Base-by-base conservation (phyloP, 495 filamentous ascomycete species). In the Hamigera avellanea region DNA sequence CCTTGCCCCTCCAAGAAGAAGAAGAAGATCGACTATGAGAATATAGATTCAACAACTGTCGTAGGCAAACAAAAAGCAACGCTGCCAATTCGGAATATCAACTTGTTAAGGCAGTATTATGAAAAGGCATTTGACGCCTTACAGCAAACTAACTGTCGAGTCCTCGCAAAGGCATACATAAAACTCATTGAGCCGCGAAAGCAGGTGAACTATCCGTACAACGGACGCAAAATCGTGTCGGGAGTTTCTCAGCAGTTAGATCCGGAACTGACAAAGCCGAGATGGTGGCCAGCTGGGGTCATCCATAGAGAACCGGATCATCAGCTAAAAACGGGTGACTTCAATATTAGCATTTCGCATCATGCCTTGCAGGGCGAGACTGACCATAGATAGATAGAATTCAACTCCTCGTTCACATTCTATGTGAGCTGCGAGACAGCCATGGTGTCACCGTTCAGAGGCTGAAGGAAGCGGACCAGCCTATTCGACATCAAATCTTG, bases 171-270 rank as follows among this genome's bases (percentile, higher is more conserved):
- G 49, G 78, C 72, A 14, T 88, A 84, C 65, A 76, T 93, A 46
- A 86, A 81, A 46, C 65, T 77, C 10, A 77, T 91, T 2, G 81
- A 85, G 38, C 81, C 86, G 0, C 85, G 82, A 48, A 95, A 95
- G 52, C 84, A 93, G 52, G 75, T 77, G 0, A 78, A 70, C 26
- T 76, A 81, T 43, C 86, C 87, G 0, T 95, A 93, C 52, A 86
- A 80, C 16, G 67, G 72, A 36, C 67, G 71, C 6, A 62, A 59
- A 36, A 52, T 61, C 12, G 49, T 61, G 14, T 47, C 45, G 3
- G 62, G 60, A 7, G 37, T 37, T 8, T 49, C 59, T 8, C 50
- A 57, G 26, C 59, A 62, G 32, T 41, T 62, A 3, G 50, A 61
- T 14, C 61, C 62, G 6, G 59, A 64, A 32, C 41, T 50, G 32